Evolutionary conservation across 78 protist species (phyloP), one percentile per base, ranked within the genome.

Genomic region (Guillardia theta): DNA sequence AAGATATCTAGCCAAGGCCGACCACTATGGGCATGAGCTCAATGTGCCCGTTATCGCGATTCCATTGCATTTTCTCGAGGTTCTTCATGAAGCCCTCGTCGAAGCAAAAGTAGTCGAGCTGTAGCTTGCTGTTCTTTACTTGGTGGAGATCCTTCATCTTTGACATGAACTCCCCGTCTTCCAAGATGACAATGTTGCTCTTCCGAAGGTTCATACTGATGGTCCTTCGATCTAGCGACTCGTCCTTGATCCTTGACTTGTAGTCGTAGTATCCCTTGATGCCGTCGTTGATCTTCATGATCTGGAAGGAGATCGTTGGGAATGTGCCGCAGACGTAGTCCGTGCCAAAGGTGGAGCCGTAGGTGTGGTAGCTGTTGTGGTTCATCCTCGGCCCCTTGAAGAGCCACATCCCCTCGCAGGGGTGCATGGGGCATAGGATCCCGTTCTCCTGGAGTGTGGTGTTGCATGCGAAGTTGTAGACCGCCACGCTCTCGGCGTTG

Each of bases 331-430:
- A 70, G 41, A 43, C 4, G n/a, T 24, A 43, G 39, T 70, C 27
- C 47, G n/a, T 43, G 45, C 87, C 87, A 43, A 36, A 70, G n/a
- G 22, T 24, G 45, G 22, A 70, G 87, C 87, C 87, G n/a, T n/a
- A n/a, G n/a, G n/a, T n/a, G n/a, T n/a, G n/a, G n/a, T n/a, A n/a
- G n/a, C n/a, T n/a, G n/a, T n/a, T n/a, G n/a, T n/a, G n/a, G n/a
- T n/a, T n/a, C n/a, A n/a, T n/a, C n/a, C n/a, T n/a, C n/a, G n/a
- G n/a, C n/a, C n/a, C n/a, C n/a, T n/a, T n/a, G n/a, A n/a, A n/a
- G 87, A 70, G 27, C 87, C 87, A 70, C 47, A 70, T 22, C 47
- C 87, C 87, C 87, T 70, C 87, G 87, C 87, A 37, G 39, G 87
- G 87, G 41, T 70, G 87, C 87, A 70, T 70, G 39, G 33, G 27